Evolutionary conservation across 2,329 filamentous ascomycete species (phyloP), one percentile per base, ranked within the genome.

Genomic region (Fusarium dimerum): DNA sequence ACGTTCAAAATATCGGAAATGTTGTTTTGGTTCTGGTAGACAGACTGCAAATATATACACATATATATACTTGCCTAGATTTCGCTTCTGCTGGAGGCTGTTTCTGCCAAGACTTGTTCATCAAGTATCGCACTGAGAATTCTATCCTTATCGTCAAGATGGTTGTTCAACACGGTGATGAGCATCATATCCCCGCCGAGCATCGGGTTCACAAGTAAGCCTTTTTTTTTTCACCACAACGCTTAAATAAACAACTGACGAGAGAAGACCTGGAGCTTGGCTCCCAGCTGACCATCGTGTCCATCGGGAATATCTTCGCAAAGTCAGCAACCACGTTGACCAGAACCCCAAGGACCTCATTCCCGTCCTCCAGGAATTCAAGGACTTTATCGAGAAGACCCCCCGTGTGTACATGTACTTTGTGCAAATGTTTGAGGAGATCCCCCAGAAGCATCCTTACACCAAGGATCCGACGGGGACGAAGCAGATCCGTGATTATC

Each of bases 321-420:
- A 75, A 13, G 74, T 83, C 17, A 77, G 86, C 41, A 69, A 79
- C 8, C 74, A 85, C 40, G 78, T 84, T 18, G 80, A 85, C 60
- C 68, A 73, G 15, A 70, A 80, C 51, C 70, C 73, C 8, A 70
- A 78, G 58, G 68, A 78, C 2, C 73, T 89, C 1, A 76, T 80
- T 12, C 85, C 85, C 0, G 84, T 84, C 0, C 69, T 90, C 1
- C 62, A 78, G 55, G 86, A 89, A 57, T 88, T 90, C 72, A 77
- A 84, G 63, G 68, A 80, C 2, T 71, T 89, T 20, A 89, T 90
- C 56, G 86, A 90, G 66, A 68, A 68, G 29, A 84, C 84, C 57
- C 73, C 85, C 2, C 78, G 84, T 18, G 73, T 90, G 26, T 86
- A 83, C 73, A 85, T 89, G 78, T 82, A 85, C 66, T 83, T 88